phyloP scores from a whole-genome alignment of 1,284 basidiomycete species.

The Laetiporus sulphureus region DNA sequence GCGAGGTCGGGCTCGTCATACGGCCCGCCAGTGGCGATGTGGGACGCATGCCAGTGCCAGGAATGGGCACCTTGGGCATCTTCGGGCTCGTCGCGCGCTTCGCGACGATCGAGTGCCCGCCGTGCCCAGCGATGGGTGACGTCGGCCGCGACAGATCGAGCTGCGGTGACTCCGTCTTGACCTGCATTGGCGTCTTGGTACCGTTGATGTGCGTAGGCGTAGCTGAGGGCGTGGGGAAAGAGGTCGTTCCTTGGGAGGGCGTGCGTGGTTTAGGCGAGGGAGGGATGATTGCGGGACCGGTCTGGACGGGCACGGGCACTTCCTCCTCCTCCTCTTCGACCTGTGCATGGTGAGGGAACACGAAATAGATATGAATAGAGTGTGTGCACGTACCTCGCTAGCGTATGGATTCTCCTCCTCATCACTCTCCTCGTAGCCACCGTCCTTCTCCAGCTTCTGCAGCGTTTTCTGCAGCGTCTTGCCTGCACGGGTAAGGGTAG shows the following conservation, averaged over 20 bases:
- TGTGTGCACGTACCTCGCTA: constrained; percentile 48
- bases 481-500: constrained; percentile 57
- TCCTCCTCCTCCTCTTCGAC: constrained; percentile 70
- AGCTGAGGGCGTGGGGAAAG: constrained; percentile 8
- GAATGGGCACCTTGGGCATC: constrained; percentile 53
- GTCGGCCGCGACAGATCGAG: constrained; percentile 40
- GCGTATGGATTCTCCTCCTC: constrained; percentile 79
- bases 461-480: constrained; percentile 77
- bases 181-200: constrained; percentile 20
- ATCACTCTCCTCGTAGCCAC: constrained; percentile 78
- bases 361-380: constrained; percentile 1
- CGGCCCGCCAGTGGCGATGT: constrained; percentile 28
- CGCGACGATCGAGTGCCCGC: constrained; percentile 72
- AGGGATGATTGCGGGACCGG: constrained; percentile 53
- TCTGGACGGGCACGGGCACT: constrained; percentile 39
- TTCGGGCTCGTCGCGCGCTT: constrained; percentile 79
- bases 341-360: no score
- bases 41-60: constrained; percentile 31
- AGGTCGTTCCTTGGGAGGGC: constrained; percentile 26
- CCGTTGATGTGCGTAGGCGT: constrained; percentile 11
- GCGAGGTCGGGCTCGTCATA: constrained; percentile 35
- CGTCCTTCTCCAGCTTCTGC: constrained; percentile 65
- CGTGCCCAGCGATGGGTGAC: constrained; percentile 49
- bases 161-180: constrained; percentile 17
- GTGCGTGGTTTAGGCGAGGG: constrained; percentile 32